Evolutionary conservation across 495 filamentous ascomycete species (phyloP).

Genomic region (Penicillium pancosmium): DNA sequence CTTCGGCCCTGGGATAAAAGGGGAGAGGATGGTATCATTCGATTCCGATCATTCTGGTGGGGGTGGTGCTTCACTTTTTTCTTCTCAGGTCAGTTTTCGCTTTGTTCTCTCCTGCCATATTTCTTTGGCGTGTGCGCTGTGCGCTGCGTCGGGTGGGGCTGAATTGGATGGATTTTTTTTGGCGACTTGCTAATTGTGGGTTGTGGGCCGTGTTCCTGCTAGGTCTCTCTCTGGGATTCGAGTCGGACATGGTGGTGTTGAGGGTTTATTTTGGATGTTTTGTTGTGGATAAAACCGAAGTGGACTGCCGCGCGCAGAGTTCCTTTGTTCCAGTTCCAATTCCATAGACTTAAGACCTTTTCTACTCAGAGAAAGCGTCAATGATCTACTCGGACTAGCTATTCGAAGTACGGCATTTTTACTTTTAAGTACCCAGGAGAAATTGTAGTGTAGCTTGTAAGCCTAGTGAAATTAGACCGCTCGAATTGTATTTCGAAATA

Average conservation of each 20-base stretch:
- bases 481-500: slow-evolving; percentile 15
- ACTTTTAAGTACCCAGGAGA: too few species aligned
- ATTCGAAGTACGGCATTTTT: too few species aligned
- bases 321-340: too few species aligned
- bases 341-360: too few species aligned
- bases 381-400: too few species aligned
- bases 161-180: slow-evolving; percentile 25
- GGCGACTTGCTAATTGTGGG: slow-evolving; percentile 44
- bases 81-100: slow-evolving; percentile 62
- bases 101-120: slow-evolving; percentile 12
- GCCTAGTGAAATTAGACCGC: slow-evolving; percentile 1
- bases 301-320: too few species aligned
- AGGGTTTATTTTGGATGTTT: neutral
- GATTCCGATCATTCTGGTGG: slow-evolving; percentile 98
- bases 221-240: slow-evolving; percentile 14
- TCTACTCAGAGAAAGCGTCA: too few species aligned
- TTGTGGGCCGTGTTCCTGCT: slow-evolving; percentile 17
- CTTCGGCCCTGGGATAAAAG: slow-evolving; percentile 15
- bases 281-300: too few species aligned
- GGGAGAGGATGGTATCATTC: slow-evolving; percentile 74
- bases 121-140: slow-evolving; percentile 12
- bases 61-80: slow-evolving; percentile 75
- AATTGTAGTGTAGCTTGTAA: too few species aligned
- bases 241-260: slow-evolving; percentile 2
- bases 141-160: slow-evolving; percentile 31